Evolutionary conservation across 768 basidiomycete species (phyloP), one percentile per base, ranked within the genome.

Genomic region (Panaeolus papilionaceus): DNA sequence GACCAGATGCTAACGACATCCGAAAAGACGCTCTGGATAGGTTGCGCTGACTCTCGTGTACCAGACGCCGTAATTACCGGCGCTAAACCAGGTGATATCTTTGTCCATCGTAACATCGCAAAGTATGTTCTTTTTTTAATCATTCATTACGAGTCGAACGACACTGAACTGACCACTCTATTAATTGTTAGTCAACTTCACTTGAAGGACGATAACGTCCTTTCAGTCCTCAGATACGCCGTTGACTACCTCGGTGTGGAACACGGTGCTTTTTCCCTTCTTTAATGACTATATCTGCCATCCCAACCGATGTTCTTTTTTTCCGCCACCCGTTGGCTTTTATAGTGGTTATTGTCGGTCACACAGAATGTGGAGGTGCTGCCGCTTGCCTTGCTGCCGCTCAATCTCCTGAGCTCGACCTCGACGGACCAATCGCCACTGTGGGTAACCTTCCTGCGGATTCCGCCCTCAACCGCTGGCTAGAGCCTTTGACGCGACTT

Each of bases 51-150:
- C 77, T 95, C 93, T 11, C 84, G 95, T 69, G 92, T 95, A 2
- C 93, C 93, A 20, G 94, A 94, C 76, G 87, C 87, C 40, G 89
- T 92, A 70, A 80, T 92, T 66, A 89, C 88, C 40, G 86, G 82
- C 40, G 81, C 87, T 9, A 83, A 84, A 69, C 95, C 95, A 0
- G 95, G 94, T 64, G 90, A 91, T 51, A 87, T 93, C 68, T 96
- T 96, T 72, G 89, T 91, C 37, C 89, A 94, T 78, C 83, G 95
- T 61, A 96, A 96, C 78, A 90, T 96, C 70, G 95, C 94, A 64
- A 96, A 97, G 91, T 93, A 71, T 66, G 89, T 79, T 42, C 37
- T 37, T 28, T 65, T 18, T 61, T 20, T 66, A n/a, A 42, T 64
- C 45, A 39, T 33, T 33, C 33, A 23, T 18, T 18, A 47, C 23